Evolutionary conservation across 208 protist species (phyloP).

Genomic region (Blastocrithidia nonstop): DNA sequence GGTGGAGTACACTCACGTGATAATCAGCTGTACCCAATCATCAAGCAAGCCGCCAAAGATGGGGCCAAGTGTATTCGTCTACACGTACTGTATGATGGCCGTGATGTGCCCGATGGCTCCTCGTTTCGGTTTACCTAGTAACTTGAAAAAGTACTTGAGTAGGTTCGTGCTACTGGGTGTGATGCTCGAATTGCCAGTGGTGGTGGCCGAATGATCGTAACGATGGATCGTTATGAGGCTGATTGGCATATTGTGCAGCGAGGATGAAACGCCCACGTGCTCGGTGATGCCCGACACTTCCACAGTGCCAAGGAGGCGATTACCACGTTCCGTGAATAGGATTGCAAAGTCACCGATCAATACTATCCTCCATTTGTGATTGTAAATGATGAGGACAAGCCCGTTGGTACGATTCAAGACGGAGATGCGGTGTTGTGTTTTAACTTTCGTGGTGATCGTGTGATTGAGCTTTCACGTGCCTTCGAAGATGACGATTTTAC

Average conservation of each 20-base stretch:
- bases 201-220: slow-evolving; percentile 91
- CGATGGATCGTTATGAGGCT: slow-evolving; percentile 93
- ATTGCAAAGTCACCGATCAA: slow-evolving; percentile 80
- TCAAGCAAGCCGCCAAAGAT: slow-evolving; percentile 64
- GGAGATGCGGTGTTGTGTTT: slow-evolving; percentile 89
- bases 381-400: slow-evolving; percentile 47
- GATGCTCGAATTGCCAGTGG: slow-evolving; percentile 85
- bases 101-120: slow-evolving; percentile 88
- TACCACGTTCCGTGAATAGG: slow-evolving; percentile 70
- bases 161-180: slow-evolving; percentile 54
- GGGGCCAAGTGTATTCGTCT: slow-evolving; percentile 82
- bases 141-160: slow-evolving; percentile 75
- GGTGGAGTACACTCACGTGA: slow-evolving; percentile 89
- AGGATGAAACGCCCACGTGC: slow-evolving; percentile 86
- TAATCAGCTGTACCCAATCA: slow-evolving; percentile 83
- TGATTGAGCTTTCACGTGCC: slow-evolving; percentile 88
- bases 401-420: slow-evolving; percentile 84
- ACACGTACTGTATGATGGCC: slow-evolving; percentile 88
- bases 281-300: slow-evolving; percentile 83
- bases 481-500: slow-evolving; percentile 87
- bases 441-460: slow-evolving; percentile 92
- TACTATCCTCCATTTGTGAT: slow-evolving; percentile 89
- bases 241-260: slow-evolving; percentile 92
- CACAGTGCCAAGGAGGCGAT: slow-evolving; percentile 76
- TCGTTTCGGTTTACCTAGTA: slow-evolving; percentile 83